These are phyloP conservation scores for Myxozyma neglecta DNA, from an alignment of 805 yeast species.

Conservation along the genomic window DNA sequence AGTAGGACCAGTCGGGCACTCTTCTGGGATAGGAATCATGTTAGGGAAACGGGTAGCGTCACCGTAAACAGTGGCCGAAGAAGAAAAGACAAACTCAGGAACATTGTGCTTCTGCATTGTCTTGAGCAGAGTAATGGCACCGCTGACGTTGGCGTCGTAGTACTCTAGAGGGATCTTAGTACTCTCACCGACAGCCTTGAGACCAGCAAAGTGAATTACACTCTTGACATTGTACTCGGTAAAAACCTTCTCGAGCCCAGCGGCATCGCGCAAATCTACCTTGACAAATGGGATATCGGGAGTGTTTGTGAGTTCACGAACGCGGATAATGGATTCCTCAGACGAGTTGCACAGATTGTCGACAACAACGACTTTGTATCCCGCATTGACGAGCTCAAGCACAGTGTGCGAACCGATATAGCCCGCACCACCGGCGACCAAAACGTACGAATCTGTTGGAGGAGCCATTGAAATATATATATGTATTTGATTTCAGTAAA, in stretches of 20 bases:
- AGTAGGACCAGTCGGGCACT: constrained; percentile 71
- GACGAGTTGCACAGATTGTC: constrained; percentile 71
- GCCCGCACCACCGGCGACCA: constrained; percentile 86
- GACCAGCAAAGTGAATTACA: constrained; percentile 78
- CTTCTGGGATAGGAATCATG: constrained; percentile 78
- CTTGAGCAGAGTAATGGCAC: constrained; percentile 59
- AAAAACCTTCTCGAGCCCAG: constrained; percentile 51
- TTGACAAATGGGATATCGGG: constrained; percentile 51
- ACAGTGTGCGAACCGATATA: constrained; percentile 83
- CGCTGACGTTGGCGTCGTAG: constrained; percentile 66
- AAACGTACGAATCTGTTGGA: constrained; percentile 43
- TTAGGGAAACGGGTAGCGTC: constrained; percentile 70
- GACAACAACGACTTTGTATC: constrained; percentile 68
- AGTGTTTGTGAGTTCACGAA: constrained; percentile 54
- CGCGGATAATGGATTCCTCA: constrained; percentile 62
- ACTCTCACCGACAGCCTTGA: constrained; percentile 82
- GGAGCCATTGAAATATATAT: constrained; percentile 1
- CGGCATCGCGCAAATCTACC: constrained; percentile 58
- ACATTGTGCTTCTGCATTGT: constrained; percentile 53
- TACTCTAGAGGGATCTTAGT: constrained; percentile 64
- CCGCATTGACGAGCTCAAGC: constrained; percentile 59
- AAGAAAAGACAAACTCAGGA: constrained; percentile 63
- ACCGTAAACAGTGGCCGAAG: constrained; percentile 83
- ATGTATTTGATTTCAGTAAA: not conserved
- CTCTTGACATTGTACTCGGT: constrained; percentile 51